These are phyloP conservation scores for Ploettnerulaceae sp. DNA, from an alignment of 2,329 filamentous ascomycete genomes.

Conservation along the genomic window DNA sequence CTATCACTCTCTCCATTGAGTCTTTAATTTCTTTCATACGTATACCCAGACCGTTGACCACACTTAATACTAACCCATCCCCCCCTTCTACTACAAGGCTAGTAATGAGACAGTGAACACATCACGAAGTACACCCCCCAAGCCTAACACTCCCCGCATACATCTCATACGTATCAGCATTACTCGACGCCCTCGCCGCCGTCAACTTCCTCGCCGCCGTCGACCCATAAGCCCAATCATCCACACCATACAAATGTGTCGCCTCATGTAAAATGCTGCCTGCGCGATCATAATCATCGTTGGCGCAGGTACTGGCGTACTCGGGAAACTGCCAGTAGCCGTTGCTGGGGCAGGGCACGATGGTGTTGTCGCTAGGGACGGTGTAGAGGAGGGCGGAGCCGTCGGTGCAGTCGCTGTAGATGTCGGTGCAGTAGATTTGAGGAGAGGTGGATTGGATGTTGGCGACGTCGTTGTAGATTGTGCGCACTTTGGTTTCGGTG, in stretches of 20 bases:
- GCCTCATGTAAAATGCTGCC: slow-evolving; percentile 24
- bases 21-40: too few species aligned
- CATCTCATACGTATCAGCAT: slow-evolving; percentile 30
- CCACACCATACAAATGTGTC: slow-evolving; percentile 26
- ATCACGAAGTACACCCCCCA: slow-evolving; percentile 19
- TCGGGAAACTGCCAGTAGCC: slow-evolving; percentile 25
- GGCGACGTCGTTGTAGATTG: slow-evolving; percentile 23
- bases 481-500: slow-evolving; percentile 17
- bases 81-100: not conserved
- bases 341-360: slow-evolving; percentile 25
- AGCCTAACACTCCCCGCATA: slow-evolving; percentile 26
- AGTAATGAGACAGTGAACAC: too few species aligned
- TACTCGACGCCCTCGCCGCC: slow-evolving; percentile 21
- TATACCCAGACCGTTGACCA: too few species aligned
- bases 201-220: slow-evolving; percentile 19
- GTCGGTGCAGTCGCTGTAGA: slow-evolving; percentile 22
- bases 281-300: slow-evolving; percentile 26
- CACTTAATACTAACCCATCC: too few species aligned
- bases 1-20: not conserved
- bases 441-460: slow-evolving; percentile 24
- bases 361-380: slow-evolving; percentile 20
- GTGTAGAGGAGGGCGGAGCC: slow-evolving; percentile 25
- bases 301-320: slow-evolving; percentile 16
- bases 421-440: slow-evolving; percentile 22
- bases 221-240: slow-evolving; percentile 26